Percentiles rank a stretch among this genome's conserved stretches.
Evolutionary conservation across 1,284 basidiomycete genomes (phyloP).

Genomic region (Pterulicium gracile): DNA sequence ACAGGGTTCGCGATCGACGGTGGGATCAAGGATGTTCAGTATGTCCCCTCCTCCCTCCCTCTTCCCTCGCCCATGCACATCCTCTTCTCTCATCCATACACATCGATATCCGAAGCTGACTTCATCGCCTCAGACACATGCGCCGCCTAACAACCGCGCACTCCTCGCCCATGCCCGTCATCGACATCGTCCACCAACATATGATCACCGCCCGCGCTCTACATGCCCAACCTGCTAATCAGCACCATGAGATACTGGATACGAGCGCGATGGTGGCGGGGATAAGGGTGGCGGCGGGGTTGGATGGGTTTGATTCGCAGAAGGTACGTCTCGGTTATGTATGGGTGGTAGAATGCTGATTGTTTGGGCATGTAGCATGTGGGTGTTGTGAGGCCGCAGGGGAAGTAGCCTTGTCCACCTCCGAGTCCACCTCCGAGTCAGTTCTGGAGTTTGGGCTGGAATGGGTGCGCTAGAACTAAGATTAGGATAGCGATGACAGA

Average conservation of each 20-base stretch:
- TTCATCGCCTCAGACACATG: slow-evolving; percentile 51
- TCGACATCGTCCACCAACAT: slow-evolving; percentile 72
- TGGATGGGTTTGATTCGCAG: slow-evolving; percentile 46
- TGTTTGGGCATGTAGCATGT: too few species aligned
- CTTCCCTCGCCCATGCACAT: too few species aligned
- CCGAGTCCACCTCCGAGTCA: too few species aligned
- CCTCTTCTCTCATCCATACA: too few species aligned
- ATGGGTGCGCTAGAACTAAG: too few species aligned
- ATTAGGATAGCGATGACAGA: too few species aligned
- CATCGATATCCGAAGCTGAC: too few species aligned
- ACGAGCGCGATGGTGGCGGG: slow-evolving; percentile 69
- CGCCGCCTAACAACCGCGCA: slow-evolving; percentile 48
- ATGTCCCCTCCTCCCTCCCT: slow-evolving; percentile 16
- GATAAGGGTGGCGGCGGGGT: slow-evolving; percentile 54
- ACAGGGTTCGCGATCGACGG: slow-evolving; percentile 82
- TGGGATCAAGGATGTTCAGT: slow-evolving; percentile 68
- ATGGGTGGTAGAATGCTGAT: too few species aligned
- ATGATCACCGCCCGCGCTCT: slow-evolving; percentile 70
- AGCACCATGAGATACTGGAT: slow-evolving; percentile 44
- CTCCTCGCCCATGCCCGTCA: slow-evolving; percentile 72
- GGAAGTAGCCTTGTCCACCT: too few species aligned
- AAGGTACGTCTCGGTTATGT: too few species aligned
- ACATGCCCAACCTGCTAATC: slow-evolving; percentile 37
- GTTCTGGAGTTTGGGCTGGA: too few species aligned
- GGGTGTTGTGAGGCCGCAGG: too few species aligned